Conservation (phyloP, 225 moss, liverwort and hornwort species). For the Climacium dendroides region DNA sequence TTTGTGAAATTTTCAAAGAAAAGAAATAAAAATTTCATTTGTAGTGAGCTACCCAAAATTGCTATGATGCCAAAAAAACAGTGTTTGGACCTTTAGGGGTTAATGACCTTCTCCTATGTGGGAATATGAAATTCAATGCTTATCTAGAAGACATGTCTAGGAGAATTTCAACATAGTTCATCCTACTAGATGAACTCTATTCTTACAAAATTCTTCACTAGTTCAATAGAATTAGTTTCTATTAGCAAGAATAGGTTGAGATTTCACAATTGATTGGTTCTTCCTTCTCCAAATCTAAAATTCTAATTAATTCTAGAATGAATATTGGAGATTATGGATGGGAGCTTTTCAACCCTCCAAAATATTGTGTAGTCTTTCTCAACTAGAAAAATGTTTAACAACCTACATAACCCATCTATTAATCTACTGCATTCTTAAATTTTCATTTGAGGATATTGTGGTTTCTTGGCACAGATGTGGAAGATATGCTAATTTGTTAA, state of each 20-base stretch:
- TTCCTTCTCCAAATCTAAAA: neutral
- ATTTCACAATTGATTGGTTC: neutral
- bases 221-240: neutral
- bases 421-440: neutral
- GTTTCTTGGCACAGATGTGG: neutral
- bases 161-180: neutral
- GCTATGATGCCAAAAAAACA: too few relatives aligned
- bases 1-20: too few relatives aligned
- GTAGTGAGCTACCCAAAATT: too few relatives aligned
- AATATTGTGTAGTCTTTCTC: neutral
- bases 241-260: neutral
- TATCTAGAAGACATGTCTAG: neutral
- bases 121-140: neutral
- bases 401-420: neutral
- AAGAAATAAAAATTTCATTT: too few relatives aligned
- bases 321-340: neutral
- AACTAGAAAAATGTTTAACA: rapidly evolving
- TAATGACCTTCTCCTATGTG: neutral
- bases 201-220: neutral
- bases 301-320: neutral
- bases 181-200: neutral
- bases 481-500: neutral
- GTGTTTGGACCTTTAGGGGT: too few relatives aligned
- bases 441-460: neutral
- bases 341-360: neutral